These are phyloP conservation scores for Tylopilus balloui DNA, from an alignment of 768 basidiomycete species.

Conservation along the genomic window DNA sequence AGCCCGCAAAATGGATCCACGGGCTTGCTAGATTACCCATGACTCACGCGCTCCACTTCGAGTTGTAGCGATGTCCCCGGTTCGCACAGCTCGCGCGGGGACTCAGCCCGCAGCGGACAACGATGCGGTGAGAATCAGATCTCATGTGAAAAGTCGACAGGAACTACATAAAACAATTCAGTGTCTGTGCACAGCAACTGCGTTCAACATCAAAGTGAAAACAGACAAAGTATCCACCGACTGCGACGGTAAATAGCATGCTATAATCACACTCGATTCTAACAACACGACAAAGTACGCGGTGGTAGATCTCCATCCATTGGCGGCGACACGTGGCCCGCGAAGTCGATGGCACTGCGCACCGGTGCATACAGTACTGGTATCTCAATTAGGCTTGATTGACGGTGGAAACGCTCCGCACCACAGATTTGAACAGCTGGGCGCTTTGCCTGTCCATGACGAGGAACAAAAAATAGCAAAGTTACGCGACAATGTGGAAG, in stretches of 20 bases:
- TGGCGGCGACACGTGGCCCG: constrained; percentile 16
- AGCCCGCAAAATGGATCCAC: neutral
- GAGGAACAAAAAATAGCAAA: constrained; percentile 14
- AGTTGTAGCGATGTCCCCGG: neutral
- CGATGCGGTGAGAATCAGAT: constrained; percentile 19
- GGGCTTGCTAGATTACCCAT: neutral
- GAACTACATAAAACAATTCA: constrained; percentile 12
- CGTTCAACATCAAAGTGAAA: neutral
- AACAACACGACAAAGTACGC: constrained; percentile 16
- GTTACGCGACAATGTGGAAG: constrained; percentile 1
- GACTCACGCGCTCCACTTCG: neutral
- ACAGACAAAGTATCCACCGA: neutral
- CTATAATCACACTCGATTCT: neutral
- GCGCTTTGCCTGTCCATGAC: constrained; percentile 7
- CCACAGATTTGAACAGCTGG: constrained; percentile 1
- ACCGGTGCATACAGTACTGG: constrained; percentile 14
- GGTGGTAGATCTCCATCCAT: constrained; percentile 11
- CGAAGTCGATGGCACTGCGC: constrained; percentile 3
- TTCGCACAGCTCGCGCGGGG: constrained; percentile 23
- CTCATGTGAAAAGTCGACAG: constrained; percentile 19
- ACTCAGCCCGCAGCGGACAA: constrained; percentile 18
- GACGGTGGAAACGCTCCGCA: constrained; percentile 15
- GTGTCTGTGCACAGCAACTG: constrained; percentile 19
- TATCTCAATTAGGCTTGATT: constrained; percentile 18
- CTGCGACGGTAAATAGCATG: neutral